Evolutionary conservation across 495 filamentous ascomycete species (phyloP), one percentile per base, ranked within the genome.

Genomic region (Sporormia fimetaria): DNA sequence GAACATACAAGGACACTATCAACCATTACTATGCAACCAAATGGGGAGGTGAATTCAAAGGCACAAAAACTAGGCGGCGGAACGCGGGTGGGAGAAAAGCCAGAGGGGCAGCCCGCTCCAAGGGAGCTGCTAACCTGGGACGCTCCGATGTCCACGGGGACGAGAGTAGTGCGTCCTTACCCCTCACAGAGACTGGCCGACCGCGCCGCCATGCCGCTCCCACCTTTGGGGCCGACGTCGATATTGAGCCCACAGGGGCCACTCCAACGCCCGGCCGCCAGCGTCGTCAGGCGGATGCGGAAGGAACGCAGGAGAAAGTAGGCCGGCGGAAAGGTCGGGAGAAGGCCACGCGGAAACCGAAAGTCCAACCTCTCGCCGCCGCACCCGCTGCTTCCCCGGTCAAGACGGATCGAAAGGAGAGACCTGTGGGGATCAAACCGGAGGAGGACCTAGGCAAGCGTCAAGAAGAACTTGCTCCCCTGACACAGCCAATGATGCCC

Each of bases 21-120:
- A 70, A 85, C 49, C 92, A 96, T 59, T 96, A 98, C 59, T 98
- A 98, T 60, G 73, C 87, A 47, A 94, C 81, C 40, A 98, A 98
- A 61, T 77, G 82, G 53, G 72, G 77, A 42, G 75, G 77, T 17
- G 85, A 84, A 42, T 88, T 94, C 53, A 92, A 94, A 61, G 80
- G 83, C 57, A 64, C 83, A 75, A 62, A 79, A 76, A 42, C 74
- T 77, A 61, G 78, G 75, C 20, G 78, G 73, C 34, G 75, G 66
- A n/a, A 65, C 72, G 40, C 68, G 76, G 25, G 22, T 59, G 48
- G 56, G 58, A 51, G 64, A 64, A 34, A 51, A 62, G 37, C 41
- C 76, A n/a, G n/a, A n/a, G n/a, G n/a, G n/a, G n/a, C n/a, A n/a
- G n/a, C n/a, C n/a, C n/a, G n/a, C n/a, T n/a, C n/a, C n/a, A n/a